Base-by-base conservation (phyloP, 495 filamentous ascomycete genomes). In the Talaromyces nanjingensis region DNA sequence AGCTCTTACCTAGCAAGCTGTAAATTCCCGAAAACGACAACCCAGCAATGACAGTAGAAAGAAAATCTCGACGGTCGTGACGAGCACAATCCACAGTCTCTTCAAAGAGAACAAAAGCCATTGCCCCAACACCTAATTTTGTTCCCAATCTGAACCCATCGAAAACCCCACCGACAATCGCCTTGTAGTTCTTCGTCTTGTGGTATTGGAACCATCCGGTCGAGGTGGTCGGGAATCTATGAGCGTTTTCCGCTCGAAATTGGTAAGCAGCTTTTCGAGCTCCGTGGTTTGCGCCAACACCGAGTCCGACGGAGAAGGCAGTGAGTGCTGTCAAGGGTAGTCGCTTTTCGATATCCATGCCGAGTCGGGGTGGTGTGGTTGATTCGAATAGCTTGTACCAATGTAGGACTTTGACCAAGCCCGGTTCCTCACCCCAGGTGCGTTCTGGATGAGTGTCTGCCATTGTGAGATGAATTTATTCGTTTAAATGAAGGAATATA, bases 131-230 rank as follows among this genome's bases (percentile, higher is more conserved):
- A 16, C 80, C 82, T 14, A 96, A 71, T 69, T 83, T 88, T n/a
- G 74, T 70, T 4, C 89, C 93, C 83, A 92, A 88, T 68, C 84
- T 87, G 47, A 90, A 60, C 0, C 91, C 96, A 70, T 92, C 91
- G 66, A 83, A 84, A 12, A 93, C 74, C 0, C 88, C 94, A 2
- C 89, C 91, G 11, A 87, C 81, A 57, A 88, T 83, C 6, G 87
- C 76, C 63, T 90, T 84, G 77, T 98, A 97, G 72, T 97, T 97
- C 77, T 98, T 98, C 69, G 85, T 91, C 75, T 97, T 97, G 76
- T 98, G 96, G 72, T 98, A 98, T 29, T 97, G 84, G 71, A 91
- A 98, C 94, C 94, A 98, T 31, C 91, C 94, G 7, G 84, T 84
- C 24, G 88, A 84, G n/a, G 84, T 84, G 6, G 78, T 86, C 22